Evolutionary conservation across 495 filamentous ascomycete genomes (phyloP), one percentile per base, ranked within the genome.

Genomic region (Lentithecium fluviatile): DNA sequence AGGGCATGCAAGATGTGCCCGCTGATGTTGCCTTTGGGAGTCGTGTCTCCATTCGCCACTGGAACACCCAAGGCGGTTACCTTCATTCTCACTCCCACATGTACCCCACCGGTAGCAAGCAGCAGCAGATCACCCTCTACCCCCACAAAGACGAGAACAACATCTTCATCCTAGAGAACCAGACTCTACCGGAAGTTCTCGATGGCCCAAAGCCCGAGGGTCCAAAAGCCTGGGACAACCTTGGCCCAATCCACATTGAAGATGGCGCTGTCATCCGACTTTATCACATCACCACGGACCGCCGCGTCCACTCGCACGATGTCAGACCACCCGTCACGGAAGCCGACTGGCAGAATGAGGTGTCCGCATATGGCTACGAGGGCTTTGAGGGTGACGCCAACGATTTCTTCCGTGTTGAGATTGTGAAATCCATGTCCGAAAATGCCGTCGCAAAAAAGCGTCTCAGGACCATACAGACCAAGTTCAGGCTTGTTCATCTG

Each of bases 131-230:
- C 66, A 98, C 94, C 1, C 84, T 98, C 7, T 98, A 98, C 67
- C 94, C 94, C 10, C 94, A 98, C 78, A 98, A 97, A 80, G 94
- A 98, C 69, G 93, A 96, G 67, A 98, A 98, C 80, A 98, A 98
- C 72, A 62, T 93, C 32, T 98, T 89, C 83, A 69, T 97, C 25
- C 66, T 96, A 49, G 94, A 98, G 76, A 98, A 98, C 73, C 86
- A 92, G 76, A 98, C 95, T 8, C 90, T 96, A 70, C 93, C 94
- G 8, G 78, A 92, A 17, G 88, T 85, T 58, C 76, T 81, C 6
- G 80, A 89, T 69, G 91, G 90, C 20, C 56, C 82, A 40, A 83
- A 88, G 54, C 86, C 96, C 48, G 84, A 85, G 63, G 91, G 95
- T 15, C 84, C 88, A 13, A 75, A 78, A 50, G 91, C 90, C 10